Conservation (phyloP, 129 eudicot genomes). For the Pulicaria dysenterica region DNA sequence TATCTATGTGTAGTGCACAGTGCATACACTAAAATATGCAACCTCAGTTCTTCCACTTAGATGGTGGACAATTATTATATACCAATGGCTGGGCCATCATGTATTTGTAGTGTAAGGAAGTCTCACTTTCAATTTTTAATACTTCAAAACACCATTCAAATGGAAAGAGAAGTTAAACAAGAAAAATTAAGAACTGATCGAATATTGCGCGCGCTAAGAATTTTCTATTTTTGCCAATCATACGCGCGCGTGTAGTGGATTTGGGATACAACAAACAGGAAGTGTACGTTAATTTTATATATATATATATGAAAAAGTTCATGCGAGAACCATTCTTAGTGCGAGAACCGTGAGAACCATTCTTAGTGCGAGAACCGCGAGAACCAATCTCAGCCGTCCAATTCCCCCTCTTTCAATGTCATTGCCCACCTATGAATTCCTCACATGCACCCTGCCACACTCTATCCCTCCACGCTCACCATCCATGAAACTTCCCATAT, state of each 20-base stretch:
- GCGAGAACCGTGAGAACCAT: too few relatives aligned
- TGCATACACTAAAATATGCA: conserved; percentile 57
- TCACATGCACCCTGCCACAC: too few relatives aligned
- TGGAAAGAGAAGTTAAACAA: conserved; percentile 4
- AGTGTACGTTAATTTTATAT: not conserved
- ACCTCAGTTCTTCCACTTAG: conserved; percentile 53
- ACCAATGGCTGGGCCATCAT: conserved; percentile 49
- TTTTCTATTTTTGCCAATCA: conserved; percentile 9
- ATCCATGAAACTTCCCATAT: too few relatives aligned
- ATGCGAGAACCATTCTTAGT: too few relatives aligned
- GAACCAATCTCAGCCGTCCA: too few relatives aligned
- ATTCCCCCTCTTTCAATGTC: too few relatives aligned
- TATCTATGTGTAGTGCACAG: conserved; percentile 42
- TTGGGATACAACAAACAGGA: conserved; percentile 25
- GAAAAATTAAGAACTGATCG: conserved; percentile 1
- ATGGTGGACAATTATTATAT: conserved; percentile 58
- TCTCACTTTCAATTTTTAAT: conserved; percentile 5
- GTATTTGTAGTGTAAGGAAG: conserved; percentile 28
- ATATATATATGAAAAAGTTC: too few relatives aligned
- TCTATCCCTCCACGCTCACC: too few relatives aligned
- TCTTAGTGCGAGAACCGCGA: too few relatives aligned
- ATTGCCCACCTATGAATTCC: too few relatives aligned
- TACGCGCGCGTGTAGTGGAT: conserved; percentile 1
- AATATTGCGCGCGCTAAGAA: conserved; percentile 18
- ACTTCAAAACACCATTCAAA: conserved; percentile 19